phyloP scores from a whole-genome alignment of 495 filamentous ascomycete species.

The Barbatosphaeria neglecta region DNA sequence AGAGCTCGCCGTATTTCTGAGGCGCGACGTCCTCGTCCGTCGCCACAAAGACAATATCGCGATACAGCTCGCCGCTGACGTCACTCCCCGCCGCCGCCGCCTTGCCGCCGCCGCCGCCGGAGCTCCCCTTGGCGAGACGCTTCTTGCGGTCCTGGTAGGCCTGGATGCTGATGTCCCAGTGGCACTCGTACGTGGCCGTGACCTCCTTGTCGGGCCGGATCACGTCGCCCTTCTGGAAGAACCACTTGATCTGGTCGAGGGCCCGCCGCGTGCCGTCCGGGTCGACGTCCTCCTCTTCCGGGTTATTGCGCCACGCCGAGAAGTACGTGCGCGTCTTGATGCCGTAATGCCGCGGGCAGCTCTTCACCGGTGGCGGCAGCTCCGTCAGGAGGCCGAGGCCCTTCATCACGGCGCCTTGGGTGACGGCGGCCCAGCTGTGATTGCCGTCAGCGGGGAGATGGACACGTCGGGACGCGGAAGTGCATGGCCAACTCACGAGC shows the following conservation, averaged over 20 bases:
- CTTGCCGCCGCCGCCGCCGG: neutral
- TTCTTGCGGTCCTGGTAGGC: neutral
- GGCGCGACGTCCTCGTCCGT: slow-evolving; percentile 7
- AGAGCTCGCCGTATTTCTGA: slow-evolving; percentile 1
- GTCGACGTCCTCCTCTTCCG: slow-evolving; percentile 3
- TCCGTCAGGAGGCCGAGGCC: slow-evolving; percentile 16
- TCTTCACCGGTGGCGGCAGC: slow-evolving; percentile 5
- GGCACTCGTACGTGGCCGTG: slow-evolving; percentile 7
- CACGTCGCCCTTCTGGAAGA: slow-evolving; percentile 13
- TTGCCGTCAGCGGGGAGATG: neutral
- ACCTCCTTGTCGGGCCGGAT: slow-evolving; percentile 13
- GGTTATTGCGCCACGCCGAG: slow-evolving; percentile 7
- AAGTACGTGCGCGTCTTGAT: slow-evolving; percentile 10
- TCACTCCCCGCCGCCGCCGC: too few species aligned
- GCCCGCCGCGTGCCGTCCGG: slow-evolving; percentile 9
- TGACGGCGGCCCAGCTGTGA: slow-evolving; percentile 17
- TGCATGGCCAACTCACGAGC: neutral
- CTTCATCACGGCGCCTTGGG: slow-evolving; percentile 17
- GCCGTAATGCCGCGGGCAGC: slow-evolving; percentile 19
- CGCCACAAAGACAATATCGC: slow-evolving; percentile 14
- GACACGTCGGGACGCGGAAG: neutral
- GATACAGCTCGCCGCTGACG: slow-evolving; percentile 3
- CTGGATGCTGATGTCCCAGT: slow-evolving; percentile 9
- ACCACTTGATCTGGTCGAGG: slow-evolving; percentile 15
- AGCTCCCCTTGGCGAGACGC: neutral